These are phyloP conservation scores for Verruconis gallopava DNA, from an alignment of 2,329 filamentous ascomycete species.

Conservation along the genomic window DNA sequence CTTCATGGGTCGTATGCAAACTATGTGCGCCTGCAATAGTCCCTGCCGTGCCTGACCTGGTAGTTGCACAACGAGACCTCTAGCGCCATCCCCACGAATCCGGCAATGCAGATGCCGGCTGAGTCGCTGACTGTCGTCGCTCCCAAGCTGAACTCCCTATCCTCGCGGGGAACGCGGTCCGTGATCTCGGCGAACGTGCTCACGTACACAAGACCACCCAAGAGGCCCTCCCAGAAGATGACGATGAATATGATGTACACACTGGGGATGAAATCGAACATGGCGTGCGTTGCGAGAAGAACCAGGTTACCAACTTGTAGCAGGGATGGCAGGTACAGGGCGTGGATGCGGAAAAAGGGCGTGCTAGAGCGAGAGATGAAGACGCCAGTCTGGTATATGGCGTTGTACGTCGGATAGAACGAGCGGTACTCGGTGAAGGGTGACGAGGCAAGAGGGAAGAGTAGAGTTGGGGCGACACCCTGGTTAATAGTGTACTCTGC, in stretches of 20 bases:
- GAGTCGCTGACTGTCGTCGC: slow-evolving; percentile 90
- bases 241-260: slow-evolving; percentile 78
- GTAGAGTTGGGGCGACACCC: slow-evolving; percentile 75
- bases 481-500: slow-evolving; percentile 98
- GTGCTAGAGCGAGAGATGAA: slow-evolving; percentile 89
- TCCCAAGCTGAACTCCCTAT: slow-evolving; percentile 81
- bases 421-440: slow-evolving; percentile 72
- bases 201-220: slow-evolving; percentile 88
- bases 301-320: slow-evolving; percentile 70
- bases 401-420: slow-evolving; percentile 91
- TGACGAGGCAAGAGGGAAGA: slow-evolving; percentile 65
- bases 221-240: slow-evolving; percentile 85
- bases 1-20: no score
- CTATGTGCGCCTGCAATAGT: slow-evolving; percentile 31
- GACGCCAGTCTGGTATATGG: slow-evolving; percentile 88
- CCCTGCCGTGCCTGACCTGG: slow-evolving; percentile 68
- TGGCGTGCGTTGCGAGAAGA: slow-evolving; percentile 60
- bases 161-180: slow-evolving; percentile 60
- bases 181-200: slow-evolving; percentile 93
- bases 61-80: slow-evolving; percentile 73
- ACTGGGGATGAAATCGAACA: slow-evolving; percentile 69
- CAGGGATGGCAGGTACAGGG: slow-evolving; percentile 68
- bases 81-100: slow-evolving; percentile 68
- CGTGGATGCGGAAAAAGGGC: slow-evolving; percentile 69
- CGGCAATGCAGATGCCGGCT: slow-evolving; percentile 77